These are phyloP conservation scores for Schwanniomyces sp. DNA, from an alignment of 805 yeast species.

Conservation along the genomic window DNA sequence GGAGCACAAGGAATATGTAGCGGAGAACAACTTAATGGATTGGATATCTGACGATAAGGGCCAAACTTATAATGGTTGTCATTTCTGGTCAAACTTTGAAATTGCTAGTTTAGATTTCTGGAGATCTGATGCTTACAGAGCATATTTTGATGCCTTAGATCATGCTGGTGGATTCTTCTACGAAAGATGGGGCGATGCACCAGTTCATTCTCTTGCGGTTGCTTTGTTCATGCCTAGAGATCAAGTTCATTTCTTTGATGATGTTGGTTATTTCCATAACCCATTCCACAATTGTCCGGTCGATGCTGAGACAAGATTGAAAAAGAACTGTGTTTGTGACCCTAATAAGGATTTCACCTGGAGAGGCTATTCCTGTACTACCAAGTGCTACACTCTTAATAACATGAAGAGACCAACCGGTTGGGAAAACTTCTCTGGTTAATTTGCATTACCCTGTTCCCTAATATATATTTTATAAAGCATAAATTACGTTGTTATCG, in stretches of 20 bases:
- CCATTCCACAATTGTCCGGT: conserved; percentile 84
- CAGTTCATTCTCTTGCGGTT: conserved; percentile 86
- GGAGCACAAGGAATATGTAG: conserved; percentile 56
- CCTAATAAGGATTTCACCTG: conserved; percentile 75
- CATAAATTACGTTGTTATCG: neutral
- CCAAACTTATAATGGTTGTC: conserved; percentile 71
- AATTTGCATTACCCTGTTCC: neutral
- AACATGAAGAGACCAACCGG: conserved; percentile 62
- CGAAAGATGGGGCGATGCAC: conserved; percentile 95
- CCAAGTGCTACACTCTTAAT: conserved; percentile 57
- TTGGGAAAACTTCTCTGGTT: conserved; percentile 62
- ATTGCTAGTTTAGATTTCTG: conserved; percentile 70
- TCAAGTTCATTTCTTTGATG: conserved; percentile 74
- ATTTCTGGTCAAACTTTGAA: conserved; percentile 89
- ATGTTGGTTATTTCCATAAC: conserved; percentile 80
- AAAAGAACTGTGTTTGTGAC: conserved; percentile 71
- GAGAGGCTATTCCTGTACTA: conserved; percentile 71
- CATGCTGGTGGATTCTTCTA: conserved; percentile 85
- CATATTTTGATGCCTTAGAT: conserved; percentile 72
- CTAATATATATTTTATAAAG: neutral
- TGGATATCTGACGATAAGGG: conserved; percentile 71
- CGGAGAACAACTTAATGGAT: conserved; percentile 62
- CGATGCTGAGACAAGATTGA: conserved; percentile 54
- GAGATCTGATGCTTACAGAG: conserved; percentile 67
- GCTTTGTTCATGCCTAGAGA: conserved; percentile 69